Base-by-base conservation (phyloP, 495 filamentous ascomycete species). In the Emericellopsis terricola region DNA sequence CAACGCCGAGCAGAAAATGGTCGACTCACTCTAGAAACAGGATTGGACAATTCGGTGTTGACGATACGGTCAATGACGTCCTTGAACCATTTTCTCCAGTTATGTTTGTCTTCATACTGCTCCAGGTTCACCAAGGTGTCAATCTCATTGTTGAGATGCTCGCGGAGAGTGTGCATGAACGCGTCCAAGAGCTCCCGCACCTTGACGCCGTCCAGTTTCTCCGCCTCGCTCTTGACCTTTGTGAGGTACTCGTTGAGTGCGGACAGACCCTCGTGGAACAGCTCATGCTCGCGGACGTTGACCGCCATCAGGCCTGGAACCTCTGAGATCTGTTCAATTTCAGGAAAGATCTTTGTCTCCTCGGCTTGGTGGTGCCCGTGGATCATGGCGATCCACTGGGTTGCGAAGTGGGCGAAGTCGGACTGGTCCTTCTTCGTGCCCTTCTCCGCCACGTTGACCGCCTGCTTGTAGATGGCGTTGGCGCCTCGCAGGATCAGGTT, bases 381-480 rank as follows among this genome's bases (percentile, higher is more conserved):
- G 17, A 54, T 19, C 3, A 38, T 27, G 1, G 39, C 28, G 10
- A 33, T 33, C 45, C 48, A 53, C 9, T 39, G 33, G 5, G 34
- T 24, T 35, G 45, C 50, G 39, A 47, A 59, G 19, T 41, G 20
- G 38, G 60, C 43, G 38, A 64, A 61, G 32, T 43, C 37, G 3
- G 18, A 32, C 35, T 49, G 32, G 32, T 56, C 37, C 13, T 33
- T 16, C 8, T 41, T 16, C 15, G 44, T 34, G 26, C 34, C 26
- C 3, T n/a, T 1, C 23, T 11, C 3, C 31, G 28, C 21, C 16
- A 67, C 44, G 31, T 55, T 40, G 1, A 49, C 53, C 0, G 56
- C 51, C 51, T 64, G 60, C 10, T 53, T 42, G 39, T 63, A 62
- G 35, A 64, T 57, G 40, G 44, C 44, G 40, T 65, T 67, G 19